Percentiles rank a stretch among this genome's conserved stretches.
Evolutionary conservation across 345 rosid genomes (phyloP).

Genomic region (Anastatica hierochuntica): DNA sequence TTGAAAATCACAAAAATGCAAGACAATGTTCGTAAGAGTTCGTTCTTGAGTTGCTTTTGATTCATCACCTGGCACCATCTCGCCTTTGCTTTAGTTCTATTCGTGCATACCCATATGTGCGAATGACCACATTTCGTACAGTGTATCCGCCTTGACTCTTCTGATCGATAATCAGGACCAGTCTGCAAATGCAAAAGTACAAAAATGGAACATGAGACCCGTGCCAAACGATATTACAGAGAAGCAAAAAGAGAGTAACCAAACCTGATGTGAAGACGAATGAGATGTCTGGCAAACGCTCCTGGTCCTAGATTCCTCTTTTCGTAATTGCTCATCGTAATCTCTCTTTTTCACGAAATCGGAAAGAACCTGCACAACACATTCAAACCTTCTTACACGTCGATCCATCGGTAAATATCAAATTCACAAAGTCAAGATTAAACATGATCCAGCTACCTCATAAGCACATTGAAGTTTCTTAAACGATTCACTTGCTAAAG

Average conservation of each 20-base stretch:
- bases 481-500: constrained; percentile 90
- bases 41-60: neutral
- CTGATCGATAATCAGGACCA: constrained; percentile 52
- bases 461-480: constrained; percentile 96
- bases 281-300: constrained; percentile 50
- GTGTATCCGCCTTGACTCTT: constrained; percentile 93
- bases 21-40: neutral
- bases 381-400: neutral
- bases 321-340: constrained; percentile 83
- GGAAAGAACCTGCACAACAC: constrained; percentile 59
- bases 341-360: constrained; percentile 79
- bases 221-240: neutral
- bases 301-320: constrained; percentile 64
- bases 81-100: constrained; percentile 70
- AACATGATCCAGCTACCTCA: constrained; percentile 46
- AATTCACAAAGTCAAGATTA: neutral
- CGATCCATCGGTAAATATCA: neutral
- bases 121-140: constrained; percentile 90
- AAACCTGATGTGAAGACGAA: constrained; percentile 56
- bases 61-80: constrained; percentile 92
- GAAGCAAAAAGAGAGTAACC: neutral
- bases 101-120: constrained; percentile 96
- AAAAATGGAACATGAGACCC: neutral
- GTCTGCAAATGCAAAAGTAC: constrained; percentile 29
- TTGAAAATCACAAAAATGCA: neutral